phyloP scores from a whole-genome alignment of 352 stramenopile species.

The Globisporangium rhizosaccharum region DNA sequence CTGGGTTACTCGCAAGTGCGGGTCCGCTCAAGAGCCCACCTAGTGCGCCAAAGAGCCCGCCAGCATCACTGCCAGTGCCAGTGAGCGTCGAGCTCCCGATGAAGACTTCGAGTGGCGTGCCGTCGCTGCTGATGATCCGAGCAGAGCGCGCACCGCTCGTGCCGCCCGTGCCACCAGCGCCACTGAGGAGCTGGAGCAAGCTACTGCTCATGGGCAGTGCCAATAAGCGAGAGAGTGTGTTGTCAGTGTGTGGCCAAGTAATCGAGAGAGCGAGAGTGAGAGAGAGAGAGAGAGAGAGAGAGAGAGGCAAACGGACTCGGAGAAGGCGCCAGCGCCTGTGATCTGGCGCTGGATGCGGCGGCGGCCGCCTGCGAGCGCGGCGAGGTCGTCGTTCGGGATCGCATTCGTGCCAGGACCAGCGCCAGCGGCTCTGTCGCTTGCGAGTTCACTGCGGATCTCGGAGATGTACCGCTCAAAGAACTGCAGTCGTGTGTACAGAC shows the following conservation, averaged over 20 bases:
- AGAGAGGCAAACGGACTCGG: slow-evolving; percentile 7
- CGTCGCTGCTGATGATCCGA: slow-evolving; percentile 59
- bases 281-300: neutral
- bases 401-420: slow-evolving; percentile 9
- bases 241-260: neutral
- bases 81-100: slow-evolving; percentile 51
- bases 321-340: slow-evolving; percentile 8
- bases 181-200: slow-evolving; percentile 45
- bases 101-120: slow-evolving; percentile 71
- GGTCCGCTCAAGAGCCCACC: slow-evolving; percentile 51
- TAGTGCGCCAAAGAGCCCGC: slow-evolving; percentile 56
- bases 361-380: neutral
- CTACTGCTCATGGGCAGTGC: slow-evolving; percentile 13
- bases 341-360: slow-evolving; percentile 7
- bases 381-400: neutral
- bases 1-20: slow-evolving; percentile 44
- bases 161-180: slow-evolving; percentile 16
- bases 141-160: slow-evolving; percentile 17
- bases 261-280: neutral
- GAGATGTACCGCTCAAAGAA: slow-evolving; percentile 18
- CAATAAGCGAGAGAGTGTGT: neutral
- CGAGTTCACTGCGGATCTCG: slow-evolving; percentile 34
- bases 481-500: neutral
- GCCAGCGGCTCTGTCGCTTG: slow-evolving; percentile 13
- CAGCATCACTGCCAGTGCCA: slow-evolving; percentile 24